Percentiles rank a stretch among this genome's conserved stretches.
Evolutionary conservation across 164 flowering plant species (phyloP).

Genomic region (Annona cherimola): DNA sequence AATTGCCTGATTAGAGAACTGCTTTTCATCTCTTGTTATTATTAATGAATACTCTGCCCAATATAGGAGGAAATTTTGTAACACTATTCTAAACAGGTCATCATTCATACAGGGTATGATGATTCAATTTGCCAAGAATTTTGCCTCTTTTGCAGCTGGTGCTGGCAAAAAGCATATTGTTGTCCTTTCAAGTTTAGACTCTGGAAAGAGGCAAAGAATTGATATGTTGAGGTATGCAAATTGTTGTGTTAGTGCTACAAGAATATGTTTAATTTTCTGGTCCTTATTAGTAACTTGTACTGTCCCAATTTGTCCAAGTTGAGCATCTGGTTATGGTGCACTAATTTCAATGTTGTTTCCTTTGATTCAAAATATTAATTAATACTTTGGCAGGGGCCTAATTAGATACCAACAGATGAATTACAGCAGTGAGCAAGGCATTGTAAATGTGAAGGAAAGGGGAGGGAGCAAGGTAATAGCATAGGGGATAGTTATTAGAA

Average conservation of each 20-base stretch:
- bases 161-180: constrained; percentile 79
- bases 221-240: constrained; percentile 62
- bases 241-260: not conserved
- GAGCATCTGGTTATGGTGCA: not conserved
- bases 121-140: constrained; percentile 69
- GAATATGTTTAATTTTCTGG: not conserved
- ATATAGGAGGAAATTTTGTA: not conserved
- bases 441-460: too few relatives aligned
- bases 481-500: too few relatives aligned
- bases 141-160: constrained; percentile 71
- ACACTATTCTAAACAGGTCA: not conserved
- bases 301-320: not conserved
- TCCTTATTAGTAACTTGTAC: not conserved
- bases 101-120: constrained; percentile 63
- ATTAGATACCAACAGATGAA: not conserved
- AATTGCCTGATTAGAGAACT: too few relatives aligned
- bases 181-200: constrained; percentile 84
- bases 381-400: not conserved
- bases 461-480: too few relatives aligned
- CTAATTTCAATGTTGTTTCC: not conserved
- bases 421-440: not conserved
- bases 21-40: not conserved
- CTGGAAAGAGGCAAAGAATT: constrained; percentile 60
- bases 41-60: not conserved
- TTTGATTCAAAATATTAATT: not conserved